phyloP scores from a whole-genome alignment of 805 yeast genomes.

The Suhomyces prunicola region DNA sequence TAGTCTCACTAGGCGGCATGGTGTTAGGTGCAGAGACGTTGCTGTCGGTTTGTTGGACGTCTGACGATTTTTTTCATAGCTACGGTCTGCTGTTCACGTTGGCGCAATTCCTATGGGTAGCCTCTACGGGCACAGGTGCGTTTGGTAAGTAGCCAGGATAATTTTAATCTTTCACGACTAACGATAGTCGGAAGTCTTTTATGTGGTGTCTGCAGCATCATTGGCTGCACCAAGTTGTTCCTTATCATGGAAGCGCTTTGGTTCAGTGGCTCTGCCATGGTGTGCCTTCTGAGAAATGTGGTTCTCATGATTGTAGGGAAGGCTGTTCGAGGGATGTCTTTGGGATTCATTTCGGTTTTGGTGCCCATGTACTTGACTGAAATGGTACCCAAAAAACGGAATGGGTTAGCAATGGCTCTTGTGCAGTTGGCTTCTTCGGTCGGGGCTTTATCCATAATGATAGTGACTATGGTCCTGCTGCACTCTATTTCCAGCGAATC shows the following conservation, averaged over 20 bases:
- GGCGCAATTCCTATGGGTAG: conserved; percentile 13
- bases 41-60: conserved; percentile 17
- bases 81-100: conserved; percentile 18
- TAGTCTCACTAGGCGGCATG: conserved; percentile 23
- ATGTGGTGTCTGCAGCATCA: conserved; percentile 26
- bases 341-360: conserved; percentile 30
- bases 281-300: conserved; percentile 22
- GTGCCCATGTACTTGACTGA: conserved; percentile 34
- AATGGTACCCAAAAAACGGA: conserved; percentile 18
- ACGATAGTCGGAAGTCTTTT: conserved; percentile 30
- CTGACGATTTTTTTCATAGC: conserved; percentile 16
- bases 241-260: conserved; percentile 24
- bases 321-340: conserved; percentile 27
- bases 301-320: conserved; percentile 26
- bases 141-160: not conserved
- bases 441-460: conserved; percentile 18
- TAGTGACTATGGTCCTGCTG: conserved; percentile 13
- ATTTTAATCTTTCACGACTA: conserved; percentile 6
- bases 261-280: conserved; percentile 25
- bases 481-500: conserved; percentile 4
- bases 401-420: conserved; percentile 22
- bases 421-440: conserved; percentile 18
- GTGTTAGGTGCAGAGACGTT: conserved; percentile 28
- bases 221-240: conserved; percentile 26
- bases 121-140: not conserved